These are phyloP conservation scores for Amylocystis lapponica DNA, from an alignment of 768 basidiomycete species.

Conservation along the genomic window DNA sequence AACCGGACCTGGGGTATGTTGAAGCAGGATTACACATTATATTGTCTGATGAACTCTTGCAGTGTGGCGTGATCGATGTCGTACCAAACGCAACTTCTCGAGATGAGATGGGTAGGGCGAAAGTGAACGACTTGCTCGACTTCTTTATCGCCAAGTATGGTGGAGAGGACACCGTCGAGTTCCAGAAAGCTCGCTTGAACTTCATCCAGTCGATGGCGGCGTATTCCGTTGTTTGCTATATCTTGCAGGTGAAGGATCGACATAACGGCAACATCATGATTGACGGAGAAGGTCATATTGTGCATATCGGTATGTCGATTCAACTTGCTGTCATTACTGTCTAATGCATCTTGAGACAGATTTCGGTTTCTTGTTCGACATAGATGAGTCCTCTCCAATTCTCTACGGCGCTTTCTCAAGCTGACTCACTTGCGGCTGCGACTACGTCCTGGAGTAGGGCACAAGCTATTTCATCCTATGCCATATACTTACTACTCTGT, in stretches of 20 bases:
- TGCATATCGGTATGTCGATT: conserved; percentile 75
- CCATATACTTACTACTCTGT: not conserved
- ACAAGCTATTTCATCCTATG: conserved; percentile 5
- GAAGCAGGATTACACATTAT: not conserved
- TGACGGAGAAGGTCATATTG: conserved; percentile 93
- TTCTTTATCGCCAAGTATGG: conserved; percentile 96
- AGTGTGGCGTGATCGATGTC: conserved; percentile 99
- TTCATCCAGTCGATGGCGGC: conserved; percentile 99
- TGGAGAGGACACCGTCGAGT: conserved; percentile 79
- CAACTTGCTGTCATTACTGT: not conserved
- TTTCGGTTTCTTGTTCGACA: conserved; percentile 95
- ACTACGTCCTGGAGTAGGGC: conserved; percentile 71
- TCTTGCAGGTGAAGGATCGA: conserved; percentile 96
- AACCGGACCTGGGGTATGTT: conserved; percentile 85
- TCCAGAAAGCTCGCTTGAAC: conserved; percentile 89
- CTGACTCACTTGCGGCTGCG: conserved; percentile 23
- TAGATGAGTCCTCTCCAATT: conserved; percentile 68
- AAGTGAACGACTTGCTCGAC: conserved; percentile 91
- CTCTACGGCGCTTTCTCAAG: conserved; percentile 5
- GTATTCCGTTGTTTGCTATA: conserved; percentile 96
- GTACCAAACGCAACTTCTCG: conserved; percentile 96
- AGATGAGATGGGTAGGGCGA: conserved; percentile 98
- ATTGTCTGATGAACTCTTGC: conserved; percentile 4
- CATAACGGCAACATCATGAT: conserved; percentile 99
- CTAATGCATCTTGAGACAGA: conserved; percentile 40